phyloP scores from a whole-genome alignment of 768 basidiomycete species.

The Termitomyces eurrhizus region DNA sequence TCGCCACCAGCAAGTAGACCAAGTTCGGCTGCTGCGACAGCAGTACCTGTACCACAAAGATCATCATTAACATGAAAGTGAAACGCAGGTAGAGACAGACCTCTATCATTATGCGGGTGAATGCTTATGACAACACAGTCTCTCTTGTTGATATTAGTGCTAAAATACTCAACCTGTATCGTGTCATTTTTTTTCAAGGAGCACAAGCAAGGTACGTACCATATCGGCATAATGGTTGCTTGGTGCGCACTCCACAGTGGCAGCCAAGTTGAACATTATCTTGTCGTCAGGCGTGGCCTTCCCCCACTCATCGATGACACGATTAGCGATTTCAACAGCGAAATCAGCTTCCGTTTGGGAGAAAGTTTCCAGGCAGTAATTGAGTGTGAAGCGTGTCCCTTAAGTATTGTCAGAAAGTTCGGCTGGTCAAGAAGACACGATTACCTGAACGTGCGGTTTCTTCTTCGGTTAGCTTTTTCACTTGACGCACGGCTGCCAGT shows the following conservation, averaged over 20 bases:
- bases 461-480: constrained; percentile 66
- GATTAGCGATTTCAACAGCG: constrained; percentile 71
- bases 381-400: constrained; percentile 66
- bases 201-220: constrained; percentile 30
- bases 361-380: constrained; percentile 86
- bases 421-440: not conserved
- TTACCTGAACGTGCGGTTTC: constrained; percentile 57
- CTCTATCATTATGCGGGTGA: constrained; percentile 83
- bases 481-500: constrained; percentile 61
- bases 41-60: constrained; percentile 47
- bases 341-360: constrained; percentile 83
- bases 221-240: constrained; percentile 85
- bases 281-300: constrained; percentile 55
- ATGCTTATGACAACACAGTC: constrained; percentile 69
- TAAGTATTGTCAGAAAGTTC: not conserved
- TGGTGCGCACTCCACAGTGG: constrained; percentile 79
- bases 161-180: constrained; percentile 73
- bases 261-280: constrained; percentile 83
- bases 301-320: constrained; percentile 70
- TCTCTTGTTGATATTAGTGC: constrained; percentile 64
- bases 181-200: not conserved
- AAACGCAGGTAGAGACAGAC: constrained; percentile 24
- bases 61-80: not conserved
- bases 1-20: constrained; percentile 77
- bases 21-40: constrained; percentile 76